Base-by-base conservation (phyloP, 2,329 filamentous ascomycete species). In the Curvularia spicifera region DNA sequence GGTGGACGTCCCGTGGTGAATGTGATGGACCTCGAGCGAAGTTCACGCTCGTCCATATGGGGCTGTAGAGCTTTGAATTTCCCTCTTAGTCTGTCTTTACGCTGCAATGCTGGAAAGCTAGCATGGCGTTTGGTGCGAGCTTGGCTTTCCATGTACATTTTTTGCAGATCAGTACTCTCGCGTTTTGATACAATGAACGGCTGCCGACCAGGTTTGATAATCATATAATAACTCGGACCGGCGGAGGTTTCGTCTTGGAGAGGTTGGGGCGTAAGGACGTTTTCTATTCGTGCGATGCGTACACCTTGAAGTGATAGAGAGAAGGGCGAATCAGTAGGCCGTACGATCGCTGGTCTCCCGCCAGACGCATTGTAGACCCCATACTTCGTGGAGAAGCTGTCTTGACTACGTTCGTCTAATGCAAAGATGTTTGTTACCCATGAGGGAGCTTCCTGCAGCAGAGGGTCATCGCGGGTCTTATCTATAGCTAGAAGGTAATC, bases 311-410 rank as follows among this genome's bases (percentile, higher is more conserved):
- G 42, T 13, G 24, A 44, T 29, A 44, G 24, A 44, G 42, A 44
- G 15, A 28, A 29, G 42, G 42, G 42, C 24, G 24, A 44, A 29
- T 26, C 8, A 29, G 42, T 29, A 9, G 42, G 24, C 42, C 13
- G 42, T 9, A 10, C 15, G 24, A 44, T 44, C 42, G 42, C 13
- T 2, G 13, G 24, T 44, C 42, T 44, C 10, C 42, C 42, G 24
- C 42, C 42, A 44, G 42, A 44, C 10, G 42, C 42, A 29, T 44
- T 44, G 42, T 44, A 44, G 42, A 44, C 42, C 15, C 24, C 42
- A 29, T 44, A 29, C 24, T 44, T 44, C 2, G 12, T 24, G 42
- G 42, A n/a, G 24, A 44, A 44, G 42, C 42, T 18, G 24, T 44
- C 42, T 28, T n/a, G 22, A 10, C 28, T 4, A 18, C 24, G 22